Evolutionary conservation across 441 rosid genomes (phyloP), one percentile per base, ranked within the genome.

Genomic region (Adansonia rubrostipa): DNA sequence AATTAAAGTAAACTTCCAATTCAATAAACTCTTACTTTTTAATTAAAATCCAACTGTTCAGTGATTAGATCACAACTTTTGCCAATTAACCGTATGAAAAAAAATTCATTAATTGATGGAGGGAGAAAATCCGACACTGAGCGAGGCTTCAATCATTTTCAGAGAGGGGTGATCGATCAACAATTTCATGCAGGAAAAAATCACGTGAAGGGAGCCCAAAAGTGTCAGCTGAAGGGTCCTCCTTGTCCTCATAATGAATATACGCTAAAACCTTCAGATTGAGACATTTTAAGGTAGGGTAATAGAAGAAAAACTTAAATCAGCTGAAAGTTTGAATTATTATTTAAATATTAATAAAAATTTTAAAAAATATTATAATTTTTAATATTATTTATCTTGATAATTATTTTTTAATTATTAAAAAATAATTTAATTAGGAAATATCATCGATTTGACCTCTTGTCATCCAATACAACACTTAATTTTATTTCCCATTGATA

Each of bases 191-290:
- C 42, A 69, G 65, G 47, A 81, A 71, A 73, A 79, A 80, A 36
- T 82, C 90, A 87, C 90, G 86, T 87, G 90, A 80, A 77, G 33
- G 63, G 61, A 71, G 73, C 79, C 79, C 15, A 71, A 71, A 42
- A 74, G 80, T 53, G 75, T 79, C 83, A 67, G 6, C 78, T 51
- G 44, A 5, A 40, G 77, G 86, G 77, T 82, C 87, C 82, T 71
- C 69, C 65, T 17, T 80, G 89, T 80, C 78, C 76, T 19, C 79
- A 13, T 53, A 28, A 53, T 17, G n/a, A 58, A 47, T 80, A 14
- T 48, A 53, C 79, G 3, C 65, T 64, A 81, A 72, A 45, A 44
- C 8, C 84, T 80, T 76, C 17, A 64, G 76, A 36, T 68, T 17
- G 58, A 3, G 73, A 77, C 71, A 42, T 66, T 17, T 70, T 47